Evolutionary conservation across 208 protist species (phyloP).

Genomic region (Trypanosoma congolense): DNA sequence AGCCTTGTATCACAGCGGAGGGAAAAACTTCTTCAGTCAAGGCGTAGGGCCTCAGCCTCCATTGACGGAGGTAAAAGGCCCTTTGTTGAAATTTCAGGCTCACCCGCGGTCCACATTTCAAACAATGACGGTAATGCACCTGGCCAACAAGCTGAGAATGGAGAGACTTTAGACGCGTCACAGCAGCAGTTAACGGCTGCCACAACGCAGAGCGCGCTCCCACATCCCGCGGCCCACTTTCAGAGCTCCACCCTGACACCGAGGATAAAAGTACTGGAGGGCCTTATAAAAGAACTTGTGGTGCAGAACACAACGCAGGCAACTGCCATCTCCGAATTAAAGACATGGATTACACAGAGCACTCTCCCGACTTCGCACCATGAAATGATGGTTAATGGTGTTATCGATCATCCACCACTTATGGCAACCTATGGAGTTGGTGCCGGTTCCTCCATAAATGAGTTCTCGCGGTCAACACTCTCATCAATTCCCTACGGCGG

Average conservation of each 20-base stretch:
- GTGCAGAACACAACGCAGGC: neutral
- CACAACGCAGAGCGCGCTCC: neutral
- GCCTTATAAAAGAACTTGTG: neutral
- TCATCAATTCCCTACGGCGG: neutral
- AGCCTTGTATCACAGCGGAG: conserved; percentile 55
- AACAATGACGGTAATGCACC: neutral
- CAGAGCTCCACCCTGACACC: neutral
- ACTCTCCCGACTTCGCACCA: neutral
- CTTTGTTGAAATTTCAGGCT: too few species aligned
- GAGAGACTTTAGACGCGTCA: neutral
- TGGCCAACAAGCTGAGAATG: neutral
- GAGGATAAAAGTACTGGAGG: neutral
- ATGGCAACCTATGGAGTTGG: neutral
- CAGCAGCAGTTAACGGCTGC: neutral
- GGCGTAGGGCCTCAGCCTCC: too few species aligned
- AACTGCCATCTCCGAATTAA: neutral
- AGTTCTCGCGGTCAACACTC: neutral
- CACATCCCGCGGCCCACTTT: neutral
- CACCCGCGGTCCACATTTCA: neutral
- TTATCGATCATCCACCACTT: neutral
- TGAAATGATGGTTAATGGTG: neutral
- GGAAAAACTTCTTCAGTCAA: conserved; percentile 37
- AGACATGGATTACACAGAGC: neutral
- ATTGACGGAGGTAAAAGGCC: too few species aligned
- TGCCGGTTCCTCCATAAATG: neutral